A percentile compares a stretch with the other conserved stretches of the same genome.
phyloP scores from a whole-genome alignment of 805 yeast species.

The Candida rishiriensis region DNA sequence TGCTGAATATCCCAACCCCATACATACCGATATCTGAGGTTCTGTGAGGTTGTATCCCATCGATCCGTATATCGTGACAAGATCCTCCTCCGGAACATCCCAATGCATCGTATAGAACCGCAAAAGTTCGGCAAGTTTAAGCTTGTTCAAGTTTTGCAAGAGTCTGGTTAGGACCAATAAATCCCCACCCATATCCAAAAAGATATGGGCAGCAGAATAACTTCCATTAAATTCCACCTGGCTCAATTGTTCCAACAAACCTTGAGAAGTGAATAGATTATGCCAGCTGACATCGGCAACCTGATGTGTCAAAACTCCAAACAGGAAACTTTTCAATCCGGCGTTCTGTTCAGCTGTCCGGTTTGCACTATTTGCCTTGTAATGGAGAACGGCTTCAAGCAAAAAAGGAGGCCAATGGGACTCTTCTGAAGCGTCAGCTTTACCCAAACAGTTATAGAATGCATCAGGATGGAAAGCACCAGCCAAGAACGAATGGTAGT shows the following conservation, averaged over 20 bases:
- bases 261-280: conserved; percentile 49
- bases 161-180: conserved; percentile 42
- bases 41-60: conserved; percentile 34
- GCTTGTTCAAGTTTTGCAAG: conserved; percentile 22
- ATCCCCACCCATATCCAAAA: conserved; percentile 63
- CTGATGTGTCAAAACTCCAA: conserved; percentile 60
- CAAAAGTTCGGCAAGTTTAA: conserved; percentile 5
- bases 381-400: conserved; percentile 39
- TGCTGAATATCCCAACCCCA: conserved; percentile 51
- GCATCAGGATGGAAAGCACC: conserved; percentile 73
- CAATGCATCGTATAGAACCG: conserved; percentile 31
- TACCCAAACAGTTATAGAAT: conserved; percentile 54
- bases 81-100: conserved; percentile 40
- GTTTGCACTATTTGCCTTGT: conserved; percentile 13
- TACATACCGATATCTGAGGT: conserved; percentile 41
- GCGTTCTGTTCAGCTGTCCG: conserved; percentile 1
- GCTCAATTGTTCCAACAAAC: conserved; percentile 48
- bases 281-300: conserved; percentile 68
- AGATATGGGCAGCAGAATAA: conserved; percentile 44
- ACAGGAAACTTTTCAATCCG: conserved; percentile 47
- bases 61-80: conserved; percentile 35
- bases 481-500: conserved; percentile 37
- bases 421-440: conserved; percentile 50
- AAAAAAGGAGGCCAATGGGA: conserved; percentile 72
- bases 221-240: conserved; percentile 53